Percentiles rank a stretch among this genome's conserved stretches.
phyloP scores from a whole-genome alignment of 306 rosid species.

The Psophocarpus tetragonolobus region DNA sequence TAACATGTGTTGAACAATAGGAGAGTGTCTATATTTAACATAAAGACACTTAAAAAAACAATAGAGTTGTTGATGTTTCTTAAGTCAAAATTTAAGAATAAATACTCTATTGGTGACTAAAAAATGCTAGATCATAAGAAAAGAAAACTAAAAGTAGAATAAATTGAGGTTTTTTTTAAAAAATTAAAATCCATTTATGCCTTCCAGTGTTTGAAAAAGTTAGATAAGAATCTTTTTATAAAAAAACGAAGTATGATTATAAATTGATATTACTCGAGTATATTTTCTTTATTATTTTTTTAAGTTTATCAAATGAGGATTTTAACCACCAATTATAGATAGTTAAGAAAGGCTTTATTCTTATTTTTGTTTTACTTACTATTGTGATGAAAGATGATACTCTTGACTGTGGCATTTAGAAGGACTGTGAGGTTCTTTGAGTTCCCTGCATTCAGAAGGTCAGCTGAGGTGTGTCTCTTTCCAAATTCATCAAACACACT shows the following conservation, averaged over 20 bases:
- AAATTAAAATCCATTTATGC: no score
- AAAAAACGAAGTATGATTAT: no score
- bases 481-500: conserved; percentile 64
- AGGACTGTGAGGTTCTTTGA: conserved; percentile 55
- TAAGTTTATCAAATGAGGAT: not conserved
- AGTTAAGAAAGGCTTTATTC: not conserved
- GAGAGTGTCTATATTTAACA: no score
- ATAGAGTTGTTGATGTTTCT: no score
- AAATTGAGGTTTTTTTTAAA: no score
- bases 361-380: conserved; percentile 44
- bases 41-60: no score
- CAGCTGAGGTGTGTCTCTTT: conserved; percentile 65
- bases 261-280: no score
- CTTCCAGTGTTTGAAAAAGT: no score
- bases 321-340: not conserved
- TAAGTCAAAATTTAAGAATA: not conserved
- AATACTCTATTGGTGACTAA: not conserved
- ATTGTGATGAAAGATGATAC: conserved; percentile 50
- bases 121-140: not conserved
- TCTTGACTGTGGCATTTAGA: conserved; percentile 69
- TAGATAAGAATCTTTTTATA: not conserved
- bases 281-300: no score
- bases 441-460: conserved; percentile 65
- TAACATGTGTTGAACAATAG: no score
- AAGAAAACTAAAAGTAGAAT: not conserved